These are phyloP conservation scores for Xylaria scruposa DNA, from an alignment of 495 filamentous ascomycete species.

Conservation along the genomic window DNA sequence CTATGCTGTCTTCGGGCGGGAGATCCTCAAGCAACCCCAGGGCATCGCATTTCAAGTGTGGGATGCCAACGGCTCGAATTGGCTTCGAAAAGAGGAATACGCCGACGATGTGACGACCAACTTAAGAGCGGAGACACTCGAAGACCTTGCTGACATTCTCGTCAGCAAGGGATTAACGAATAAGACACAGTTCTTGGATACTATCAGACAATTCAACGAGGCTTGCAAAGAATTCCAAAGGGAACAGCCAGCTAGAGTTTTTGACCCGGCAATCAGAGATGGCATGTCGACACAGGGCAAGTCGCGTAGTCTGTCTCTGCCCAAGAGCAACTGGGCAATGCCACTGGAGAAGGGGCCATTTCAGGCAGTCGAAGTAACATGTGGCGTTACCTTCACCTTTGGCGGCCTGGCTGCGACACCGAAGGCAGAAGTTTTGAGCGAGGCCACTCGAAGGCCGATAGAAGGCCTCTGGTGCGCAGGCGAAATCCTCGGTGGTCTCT, in stretches of 20 bases:
- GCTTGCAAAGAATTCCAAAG: conserved; percentile 49
- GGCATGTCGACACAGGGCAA: conserved; percentile 61
- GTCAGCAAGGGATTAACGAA: conserved; percentile 50
- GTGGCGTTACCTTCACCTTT: conserved; percentile 71
- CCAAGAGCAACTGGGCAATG: conserved; percentile 70
- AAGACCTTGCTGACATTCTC: conserved; percentile 60
- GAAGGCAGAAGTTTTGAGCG: conserved; percentile 54
- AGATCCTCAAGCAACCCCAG: conserved; percentile 61
- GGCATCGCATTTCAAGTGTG: conserved; percentile 67
- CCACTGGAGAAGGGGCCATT: conserved; percentile 62
- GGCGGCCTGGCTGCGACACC: conserved; percentile 63
- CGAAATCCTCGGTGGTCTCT: conserved; percentile 69
- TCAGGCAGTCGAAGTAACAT: conserved; percentile 63
- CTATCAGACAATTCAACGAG: conserved; percentile 59
- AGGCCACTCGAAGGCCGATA: conserved; percentile 49
- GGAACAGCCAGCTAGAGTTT: conserved; percentile 50
- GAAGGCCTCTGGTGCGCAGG: conserved; percentile 63
- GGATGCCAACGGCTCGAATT: conserved; percentile 55
- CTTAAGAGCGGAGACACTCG: conserved; percentile 54
- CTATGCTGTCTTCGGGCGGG: conserved; percentile 65
- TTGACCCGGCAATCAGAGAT: conserved; percentile 63
- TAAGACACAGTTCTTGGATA: conserved; percentile 51
- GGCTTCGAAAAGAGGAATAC: conserved; percentile 66
- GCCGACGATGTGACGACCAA: conserved; percentile 58
- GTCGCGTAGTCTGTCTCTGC: conserved; percentile 41